A percentile compares a stretch with the other conserved stretches of the same genome.
Evolutionary conservation across 2,329 filamentous ascomycete species (phyloP).

Genomic region (Hypoxylon sp.): DNA sequence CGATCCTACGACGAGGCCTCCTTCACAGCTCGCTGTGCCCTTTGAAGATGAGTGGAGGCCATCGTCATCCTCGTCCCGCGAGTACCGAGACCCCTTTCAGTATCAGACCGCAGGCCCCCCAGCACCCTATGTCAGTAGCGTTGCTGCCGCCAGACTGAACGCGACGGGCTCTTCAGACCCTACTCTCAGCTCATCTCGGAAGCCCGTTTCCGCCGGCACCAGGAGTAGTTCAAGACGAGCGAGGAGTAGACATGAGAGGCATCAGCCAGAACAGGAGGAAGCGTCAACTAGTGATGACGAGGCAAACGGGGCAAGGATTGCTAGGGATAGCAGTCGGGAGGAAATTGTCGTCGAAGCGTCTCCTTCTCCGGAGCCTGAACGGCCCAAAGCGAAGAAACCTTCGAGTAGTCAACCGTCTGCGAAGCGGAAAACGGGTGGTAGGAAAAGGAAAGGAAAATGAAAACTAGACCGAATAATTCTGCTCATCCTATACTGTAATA

Average conservation of each 20-base stretch:
- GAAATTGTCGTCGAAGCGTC: conserved; percentile 51
- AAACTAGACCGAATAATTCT: conserved; percentile 13
- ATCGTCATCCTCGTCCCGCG: conserved; percentile 43
- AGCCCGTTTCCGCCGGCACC: conserved; percentile 42
- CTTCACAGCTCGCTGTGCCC: conserved; percentile 42
- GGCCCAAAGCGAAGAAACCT: conserved; percentile 51
- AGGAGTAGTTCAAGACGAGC: conserved; percentile 47
- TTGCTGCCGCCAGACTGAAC: conserved; percentile 49
- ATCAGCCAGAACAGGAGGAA: conserved; percentile 44
- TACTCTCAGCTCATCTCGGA: conserved; percentile 11
- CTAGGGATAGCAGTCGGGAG: conserved; percentile 45
- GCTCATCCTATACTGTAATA: conserved; percentile 16
- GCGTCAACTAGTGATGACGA: conserved; percentile 44
- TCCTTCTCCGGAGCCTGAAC: conserved; percentile 39
- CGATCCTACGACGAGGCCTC: conserved; percentile 50
- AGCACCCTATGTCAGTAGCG: conserved; percentile 46
- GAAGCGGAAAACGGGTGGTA: conserved; percentile 34
- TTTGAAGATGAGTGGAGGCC: conserved; percentile 47
- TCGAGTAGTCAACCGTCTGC: conserved; percentile 34
- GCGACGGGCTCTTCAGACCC: conserved; percentile 42
- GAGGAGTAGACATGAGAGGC: conserved; percentile 49
- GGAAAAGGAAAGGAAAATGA: conserved; percentile 47
- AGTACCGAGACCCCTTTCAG: conserved; percentile 57
- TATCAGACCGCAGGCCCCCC: conserved; percentile 59
- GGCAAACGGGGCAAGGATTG: conserved; percentile 36